Evolutionary conservation across 768 basidiomycete genomes (phyloP), one percentile per base, ranked within the genome.

Genomic region (Mycena venus): DNA sequence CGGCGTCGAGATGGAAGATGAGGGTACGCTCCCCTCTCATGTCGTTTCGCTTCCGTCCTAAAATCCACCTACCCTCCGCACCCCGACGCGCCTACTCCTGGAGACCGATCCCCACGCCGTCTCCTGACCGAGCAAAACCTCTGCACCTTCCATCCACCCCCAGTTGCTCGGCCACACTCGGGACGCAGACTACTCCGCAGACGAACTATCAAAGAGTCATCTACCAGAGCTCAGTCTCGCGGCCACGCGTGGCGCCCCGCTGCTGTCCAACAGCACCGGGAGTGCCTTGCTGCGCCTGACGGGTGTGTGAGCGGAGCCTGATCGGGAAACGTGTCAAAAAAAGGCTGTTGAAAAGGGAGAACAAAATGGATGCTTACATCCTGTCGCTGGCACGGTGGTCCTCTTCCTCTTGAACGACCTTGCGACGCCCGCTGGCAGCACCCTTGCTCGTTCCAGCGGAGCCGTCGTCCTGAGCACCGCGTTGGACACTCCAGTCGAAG

Each of bases 401-500:
- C 68, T 96, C 95, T 65, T 95, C 94, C 77, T 96, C 95, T 79
- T 94, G 93, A 53, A 95, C 91, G 27, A 95, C 92, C 87, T 95
- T 96, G 80, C 94, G 89, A 79, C 94, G 88, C 25, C 91, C 90
- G 58, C 89, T 86, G 55, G 87, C 84, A 36, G 89, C 86, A 83
- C 92, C 95, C 84, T 93, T 90, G 71, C 91, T 86, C 53, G 89
- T 86, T 70, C 89, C 88, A 59, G 89, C 88, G 49, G 86, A 86
- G 51, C 88, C 89, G 72, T 95, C 94, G 11, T 94, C 93, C 75
- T 91, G 90, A 15, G 91, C 87, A 70, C 88, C 88, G 60, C 94
- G 90, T 84, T 96, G 95, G 69, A 97, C 95, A 79, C 93, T 95
- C 97, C 98, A 99, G 84, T 99, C 98, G 80, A 99, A 99, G 81